Conservation (phyloP, 768 basidiomycete species). For the Trametes maxima region DNA sequence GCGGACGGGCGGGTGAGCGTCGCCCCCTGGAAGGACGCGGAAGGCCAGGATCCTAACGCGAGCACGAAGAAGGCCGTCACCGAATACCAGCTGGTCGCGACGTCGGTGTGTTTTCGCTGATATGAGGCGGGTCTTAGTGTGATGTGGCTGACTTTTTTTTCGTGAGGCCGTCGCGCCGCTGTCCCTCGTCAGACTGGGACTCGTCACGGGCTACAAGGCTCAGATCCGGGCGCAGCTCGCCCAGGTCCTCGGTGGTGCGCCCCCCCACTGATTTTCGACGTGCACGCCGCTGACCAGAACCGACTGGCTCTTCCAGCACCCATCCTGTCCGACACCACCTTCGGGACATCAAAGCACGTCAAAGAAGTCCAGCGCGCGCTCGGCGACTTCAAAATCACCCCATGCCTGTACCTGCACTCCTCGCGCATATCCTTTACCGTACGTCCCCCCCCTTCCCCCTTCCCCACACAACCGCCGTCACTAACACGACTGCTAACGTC, state of each 20-base stretch:
- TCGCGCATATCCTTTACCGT: background rate
- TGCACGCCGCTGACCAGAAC: no score
- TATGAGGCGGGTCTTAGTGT: no score
- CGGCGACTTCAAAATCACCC: background rate
- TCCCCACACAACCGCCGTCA: no score
- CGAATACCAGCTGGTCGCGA: conserved; percentile 7
- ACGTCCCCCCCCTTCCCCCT: background rate
- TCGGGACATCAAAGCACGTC: background rate
- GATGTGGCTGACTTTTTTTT: no score
- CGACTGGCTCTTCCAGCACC: background rate
- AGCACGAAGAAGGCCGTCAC: background rate
- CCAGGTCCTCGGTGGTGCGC: conserved; percentile 11
- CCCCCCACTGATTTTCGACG: no score
- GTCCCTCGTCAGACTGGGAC: background rate
- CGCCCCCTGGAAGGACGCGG: background rate
- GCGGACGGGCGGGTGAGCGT: conserved; percentile 4
- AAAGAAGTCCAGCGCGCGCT: background rate
- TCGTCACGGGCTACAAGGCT: conserved; percentile 8
- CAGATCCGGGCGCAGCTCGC: conserved; percentile 16
- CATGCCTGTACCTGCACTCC: background rate
- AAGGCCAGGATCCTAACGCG: conserved; percentile 1
- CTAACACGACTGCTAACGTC: background rate
- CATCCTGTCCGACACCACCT: conserved; percentile 4
- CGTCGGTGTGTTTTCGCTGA: background rate
- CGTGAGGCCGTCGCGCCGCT: conserved; percentile 15